Evolutionary conservation across 2,329 filamentous ascomycete species (phyloP), one percentile per base, ranked within the genome.

Genomic region (Botrytis medusae): DNA sequence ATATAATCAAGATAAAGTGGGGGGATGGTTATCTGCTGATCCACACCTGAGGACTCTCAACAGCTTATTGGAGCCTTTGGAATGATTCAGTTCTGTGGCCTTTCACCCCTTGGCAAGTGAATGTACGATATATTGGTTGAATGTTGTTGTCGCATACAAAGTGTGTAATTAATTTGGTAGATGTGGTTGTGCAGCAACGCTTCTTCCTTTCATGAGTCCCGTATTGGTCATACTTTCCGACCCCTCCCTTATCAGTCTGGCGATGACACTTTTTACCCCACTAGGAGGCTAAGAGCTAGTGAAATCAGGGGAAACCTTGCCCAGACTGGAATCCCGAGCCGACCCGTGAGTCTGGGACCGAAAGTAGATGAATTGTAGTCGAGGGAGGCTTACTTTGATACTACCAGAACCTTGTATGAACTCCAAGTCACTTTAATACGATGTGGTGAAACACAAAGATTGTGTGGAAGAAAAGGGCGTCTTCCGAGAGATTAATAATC

Each of bases 181-280:
- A 69, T 57, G 65, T 57, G 32, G 71, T 72, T 22, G 48, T 60
- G 60, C 63, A 61, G 37, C 40, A 72, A 72, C 69, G 69, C 69
- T 72, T 67, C 70, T 32, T 68, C 25, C 63, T 61, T 40, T 69
- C 25, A 51, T 40, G 44, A 40, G 29, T 71, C 7, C 16, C 12
- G 42, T 51, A 63, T 61, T 70, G 54, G 54, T 70, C 54, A 70
- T 62, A 46, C 9, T 18, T 70, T 70, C 54, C 57, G 54, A 62
- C 40, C 40, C 54, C 68, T 70, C 54, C 22, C 70, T 67, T 72
- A 72, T 72, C 70, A 67, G 61, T 65, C 25, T 72, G 60, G 65
- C 54, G 40, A 42, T 44, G 68, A 37, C 37, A 57, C 40, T 46
- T 46, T 65, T 64, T 46, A 48, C 70, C 70, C 60, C 40, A 46